Evolutionary conservation across 2,329 filamentous ascomycete species (phyloP), one percentile per base, ranked within the genome.

Genomic region (Coniochaeta pulveracea): DNA sequence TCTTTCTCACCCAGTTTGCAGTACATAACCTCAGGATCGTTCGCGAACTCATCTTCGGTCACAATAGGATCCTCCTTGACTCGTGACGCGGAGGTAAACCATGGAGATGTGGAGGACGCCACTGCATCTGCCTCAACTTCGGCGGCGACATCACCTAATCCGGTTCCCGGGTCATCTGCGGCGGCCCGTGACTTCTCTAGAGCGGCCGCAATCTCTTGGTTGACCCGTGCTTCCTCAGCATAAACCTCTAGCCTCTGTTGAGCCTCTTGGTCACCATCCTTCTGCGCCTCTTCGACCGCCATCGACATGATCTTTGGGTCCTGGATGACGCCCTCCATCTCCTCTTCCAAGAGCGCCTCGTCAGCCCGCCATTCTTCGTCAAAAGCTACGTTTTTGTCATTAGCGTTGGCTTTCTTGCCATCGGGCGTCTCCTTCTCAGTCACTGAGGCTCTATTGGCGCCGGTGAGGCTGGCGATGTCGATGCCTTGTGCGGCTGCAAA

Each of bases 1-100:
- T 96, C 88, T 3, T 75, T 72, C 1, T 78, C 71, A 0, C 69
- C 72, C 5, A 96, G 66, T 22, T 86, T 57, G 49, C 88, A 94
- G 46, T 82, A 82, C 38, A 70, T 62, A 5, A 98, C 85, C 54
- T 98, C 91, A 0, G 78, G 80, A 41, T 98, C 91, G 45, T 93
- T 77, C 23, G 79, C 83, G 48, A 96, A 95, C 49, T 95, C 88
- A 37, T 82, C 72, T 37, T 83, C 82, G 33, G 70, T 75, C 14
- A 93, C 79, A 34, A 81, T 75, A 6, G 70, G 66, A 17, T 71
- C 65, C 63, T 76, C 75, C 14, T 65, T 69, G 9, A 69, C 61
- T 19, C 22, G 12, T 23, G 30, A 10, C 34, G n/a, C 19, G 17
- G 19, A 36, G 36, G 17, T 35, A n/a, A 19, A n/a, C 16, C 11